phyloP scores from a whole-genome alignment of 345 rosid genomes.

The Pistacia integerrima region DNA sequence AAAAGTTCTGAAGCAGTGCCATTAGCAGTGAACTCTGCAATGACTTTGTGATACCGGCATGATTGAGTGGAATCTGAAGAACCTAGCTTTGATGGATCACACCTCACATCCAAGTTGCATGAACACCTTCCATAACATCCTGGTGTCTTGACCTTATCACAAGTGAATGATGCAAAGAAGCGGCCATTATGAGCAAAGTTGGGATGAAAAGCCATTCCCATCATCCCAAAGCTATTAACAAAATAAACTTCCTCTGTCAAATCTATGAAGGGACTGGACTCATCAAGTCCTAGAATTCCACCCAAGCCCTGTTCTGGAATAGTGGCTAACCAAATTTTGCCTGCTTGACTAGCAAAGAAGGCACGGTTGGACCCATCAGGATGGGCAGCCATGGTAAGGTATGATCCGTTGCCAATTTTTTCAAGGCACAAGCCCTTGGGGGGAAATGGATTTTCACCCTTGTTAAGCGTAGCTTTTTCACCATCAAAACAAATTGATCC shows the following conservation, averaged over 20 bases:
- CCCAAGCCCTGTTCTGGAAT: slow-evolving; percentile 73
- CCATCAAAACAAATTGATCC: slow-evolving; percentile 59
- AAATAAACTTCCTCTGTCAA: slow-evolving; percentile 71
- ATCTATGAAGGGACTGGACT: slow-evolving; percentile 69
- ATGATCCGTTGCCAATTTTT: slow-evolving; percentile 69
- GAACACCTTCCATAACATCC: slow-evolving; percentile 75
- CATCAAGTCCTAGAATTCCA: slow-evolving; percentile 49
- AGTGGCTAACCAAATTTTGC: slow-evolving; percentile 65
- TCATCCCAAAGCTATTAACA: slow-evolving; percentile 61
- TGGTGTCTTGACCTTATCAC: slow-evolving; percentile 64
- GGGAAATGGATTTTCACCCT: slow-evolving; percentile 32
- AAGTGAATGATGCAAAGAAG: slow-evolving; percentile 78
- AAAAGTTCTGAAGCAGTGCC: slow-evolving; percentile 53
- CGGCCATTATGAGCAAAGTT: slow-evolving; percentile 63
- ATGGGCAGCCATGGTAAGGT: slow-evolving; percentile 78
- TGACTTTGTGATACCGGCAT: slow-evolving; percentile 65
- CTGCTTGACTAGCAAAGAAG: slow-evolving; percentile 65
- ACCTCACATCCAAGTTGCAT: slow-evolving; percentile 71
- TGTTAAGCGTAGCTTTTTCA: slow-evolving; percentile 40
- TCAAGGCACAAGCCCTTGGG: slow-evolving; percentile 72
- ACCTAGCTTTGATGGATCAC: slow-evolving; percentile 73
- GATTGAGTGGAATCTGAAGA: slow-evolving; percentile 57
- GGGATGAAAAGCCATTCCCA: slow-evolving; percentile 86
- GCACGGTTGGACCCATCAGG: slow-evolving; percentile 83
- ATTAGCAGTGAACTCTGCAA: slow-evolving; percentile 71